Conservation (phyloP, 805 yeast genomes). For the Lipomyces spencermartinsiae region DNA sequence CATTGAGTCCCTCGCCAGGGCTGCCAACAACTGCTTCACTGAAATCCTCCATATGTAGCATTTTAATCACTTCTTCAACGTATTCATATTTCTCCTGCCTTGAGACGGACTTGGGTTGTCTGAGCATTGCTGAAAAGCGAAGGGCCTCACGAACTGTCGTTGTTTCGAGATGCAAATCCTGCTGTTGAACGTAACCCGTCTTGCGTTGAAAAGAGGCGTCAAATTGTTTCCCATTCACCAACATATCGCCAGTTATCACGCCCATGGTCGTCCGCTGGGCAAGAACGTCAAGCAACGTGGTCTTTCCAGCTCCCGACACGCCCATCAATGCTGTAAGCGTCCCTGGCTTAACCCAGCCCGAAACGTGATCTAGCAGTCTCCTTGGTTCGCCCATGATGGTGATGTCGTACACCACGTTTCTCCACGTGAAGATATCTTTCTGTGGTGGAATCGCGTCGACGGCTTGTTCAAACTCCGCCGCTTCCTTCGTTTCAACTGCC, state of each 20-base stretch:
- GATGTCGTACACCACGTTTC: slow-evolving; percentile 71
- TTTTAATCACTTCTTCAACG: slow-evolving; percentile 68
- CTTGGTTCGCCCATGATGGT: slow-evolving; percentile 64
- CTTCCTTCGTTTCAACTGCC: neutral
- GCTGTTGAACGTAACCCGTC: slow-evolving; percentile 83
- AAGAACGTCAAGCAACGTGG: slow-evolving; percentile 68
- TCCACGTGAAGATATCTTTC: slow-evolving; percentile 72
- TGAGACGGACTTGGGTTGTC: slow-evolving; percentile 66
- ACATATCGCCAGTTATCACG: slow-evolving; percentile 72
- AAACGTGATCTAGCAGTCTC: slow-evolving; percentile 66
- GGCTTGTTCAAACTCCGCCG: neutral
- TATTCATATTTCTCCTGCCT: slow-evolving; percentile 65
- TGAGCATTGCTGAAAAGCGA: slow-evolving; percentile 69
- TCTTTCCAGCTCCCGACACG: slow-evolving; percentile 81
- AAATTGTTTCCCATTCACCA: slow-evolving; percentile 70
- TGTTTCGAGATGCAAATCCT: slow-evolving; percentile 72
- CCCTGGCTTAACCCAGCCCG: slow-evolving; percentile 85
- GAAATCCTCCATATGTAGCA: slow-evolving; percentile 70
- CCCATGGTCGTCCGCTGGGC: slow-evolving; percentile 74
- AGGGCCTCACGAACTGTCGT: slow-evolving; percentile 79
- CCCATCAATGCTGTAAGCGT: slow-evolving; percentile 81
- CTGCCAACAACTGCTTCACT: slow-evolving; percentile 82
- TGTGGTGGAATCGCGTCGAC: slow-evolving; percentile 62
- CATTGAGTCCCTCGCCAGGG: slow-evolving; percentile 73
- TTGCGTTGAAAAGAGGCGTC: slow-evolving; percentile 73